Evolutionary conservation across 768 basidiomycete genomes (phyloP).

Genomic region (Polyporus arcularius): DNA sequence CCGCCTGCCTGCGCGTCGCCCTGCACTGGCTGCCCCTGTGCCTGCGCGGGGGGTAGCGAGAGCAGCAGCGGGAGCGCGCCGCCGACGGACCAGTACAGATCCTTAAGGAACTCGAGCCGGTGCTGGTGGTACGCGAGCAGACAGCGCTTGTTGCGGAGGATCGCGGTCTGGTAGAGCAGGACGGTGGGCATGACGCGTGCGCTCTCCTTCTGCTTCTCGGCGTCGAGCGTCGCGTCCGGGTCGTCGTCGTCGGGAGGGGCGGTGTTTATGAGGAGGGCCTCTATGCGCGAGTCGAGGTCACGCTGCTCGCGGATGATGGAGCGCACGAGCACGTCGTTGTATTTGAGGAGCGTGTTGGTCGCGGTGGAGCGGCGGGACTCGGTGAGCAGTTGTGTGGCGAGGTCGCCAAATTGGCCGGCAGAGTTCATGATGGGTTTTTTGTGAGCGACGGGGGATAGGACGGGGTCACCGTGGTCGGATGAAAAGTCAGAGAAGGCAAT

Average conservation of each 20-base stretch:
- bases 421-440: constrained; percentile 39
- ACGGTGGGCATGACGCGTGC: constrained; percentile 56
- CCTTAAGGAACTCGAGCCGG: constrained; percentile 78
- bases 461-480: too few relatives aligned
- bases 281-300: constrained; percentile 66
- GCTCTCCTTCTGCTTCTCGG: constrained; percentile 39
- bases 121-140: constrained; percentile 91
- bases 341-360: constrained; percentile 84
- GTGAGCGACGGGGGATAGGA: neutral
- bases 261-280: constrained; percentile 35
- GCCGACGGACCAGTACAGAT: constrained; percentile 88
- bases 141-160: constrained; percentile 93
- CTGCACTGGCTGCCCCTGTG: neutral
- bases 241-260: constrained; percentile 30
- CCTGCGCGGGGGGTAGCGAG: constrained; percentile 40
- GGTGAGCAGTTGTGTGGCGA: constrained; percentile 82
- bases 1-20: neutral
- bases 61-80: constrained; percentile 87
- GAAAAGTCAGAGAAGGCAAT: neutral
- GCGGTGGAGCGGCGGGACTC: constrained; percentile 86
- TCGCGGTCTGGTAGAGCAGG: constrained; percentile 85
- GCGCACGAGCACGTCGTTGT: constrained; percentile 88
- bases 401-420: constrained; percentile 76
- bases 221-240: constrained; percentile 33
- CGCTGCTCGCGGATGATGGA: constrained; percentile 89